Evolutionary conservation across 345 rosid species (phyloP).

Genomic region (Syzygium oleosum): DNA sequence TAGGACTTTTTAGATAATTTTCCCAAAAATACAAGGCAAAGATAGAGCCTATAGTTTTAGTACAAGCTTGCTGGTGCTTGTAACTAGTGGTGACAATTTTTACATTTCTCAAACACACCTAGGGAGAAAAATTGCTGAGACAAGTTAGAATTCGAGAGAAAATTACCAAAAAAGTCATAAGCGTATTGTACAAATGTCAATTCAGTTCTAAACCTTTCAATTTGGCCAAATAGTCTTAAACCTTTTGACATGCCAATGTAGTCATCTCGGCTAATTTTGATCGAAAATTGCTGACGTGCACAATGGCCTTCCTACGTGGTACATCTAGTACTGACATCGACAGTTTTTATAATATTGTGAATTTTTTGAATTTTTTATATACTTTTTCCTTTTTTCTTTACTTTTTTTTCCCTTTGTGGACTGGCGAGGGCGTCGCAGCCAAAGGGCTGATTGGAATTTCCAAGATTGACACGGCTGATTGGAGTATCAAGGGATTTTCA

Average conservation of each 20-base stretch:
- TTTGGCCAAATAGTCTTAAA: not conserved
- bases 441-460: not conserved
- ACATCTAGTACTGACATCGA: fast-evolving
- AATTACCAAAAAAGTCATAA: not conserved
- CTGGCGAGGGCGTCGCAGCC: too few species aligned
- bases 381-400: too few species aligned
- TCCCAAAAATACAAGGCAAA: too few species aligned
- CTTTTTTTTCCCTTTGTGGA: not conserved
- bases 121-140: not conserved
- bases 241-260: fast-evolving
- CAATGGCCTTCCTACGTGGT: fast-evolving
- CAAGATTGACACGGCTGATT: not conserved
- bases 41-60: not conserved
- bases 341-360: too few species aligned
- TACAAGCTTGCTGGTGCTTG: not conserved
- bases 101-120: not conserved
- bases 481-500: not conserved
- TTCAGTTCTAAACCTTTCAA: fast-evolving
- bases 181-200: fast-evolving
- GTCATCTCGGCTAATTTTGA: fast-evolving
- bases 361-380: too few species aligned
- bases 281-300: too few species aligned
- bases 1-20: too few species aligned
- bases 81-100: not conserved
- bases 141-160: not conserved